These are phyloP conservation scores for Leccinum longicurvipes DNA, from an alignment of 768 basidiomycete genomes.

Conservation along the genomic window DNA sequence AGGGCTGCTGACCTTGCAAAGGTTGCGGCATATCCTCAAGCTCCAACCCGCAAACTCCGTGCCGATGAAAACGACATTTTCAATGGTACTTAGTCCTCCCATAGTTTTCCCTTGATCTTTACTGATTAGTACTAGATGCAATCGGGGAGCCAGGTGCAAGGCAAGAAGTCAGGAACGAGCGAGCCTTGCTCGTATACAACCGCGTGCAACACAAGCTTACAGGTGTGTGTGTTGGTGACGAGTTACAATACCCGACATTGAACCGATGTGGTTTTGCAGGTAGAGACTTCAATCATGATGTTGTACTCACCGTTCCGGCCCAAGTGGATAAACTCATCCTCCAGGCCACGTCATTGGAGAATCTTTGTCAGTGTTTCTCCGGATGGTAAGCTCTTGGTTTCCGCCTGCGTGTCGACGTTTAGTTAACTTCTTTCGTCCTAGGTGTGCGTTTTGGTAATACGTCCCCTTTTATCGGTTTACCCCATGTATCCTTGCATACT, in stretches of 20 bases:
- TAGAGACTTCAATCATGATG: conserved; percentile 88
- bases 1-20: conserved; percentile 61
- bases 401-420: not conserved
- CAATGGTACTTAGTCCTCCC: conserved; percentile 54
- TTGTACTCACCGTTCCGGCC: conserved; percentile 63
- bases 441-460: conserved; percentile 74
- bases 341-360: conserved; percentile 91
- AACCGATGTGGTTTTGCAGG: conserved; percentile 42
- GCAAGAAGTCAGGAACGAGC: conserved; percentile 87
- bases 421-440: conserved; percentile 16
- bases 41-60: conserved; percentile 75
- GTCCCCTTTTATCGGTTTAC: conserved; percentile 1
- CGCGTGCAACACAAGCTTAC: conserved; percentile 95
- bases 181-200: conserved; percentile 88
- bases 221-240: conserved; percentile 42
- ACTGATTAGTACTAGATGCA: conserved; percentile 29
- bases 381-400: conserved; percentile 59
- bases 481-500: conserved; percentile 11
- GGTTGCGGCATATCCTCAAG: conserved; percentile 73
- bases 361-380: conserved; percentile 95
- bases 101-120: not conserved
- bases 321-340: conserved; percentile 94
- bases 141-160: conserved; percentile 54
- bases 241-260: not conserved
- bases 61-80: conserved; percentile 94